Conservation (phyloP, 345 rosid species). For the Citrus trifoliata region DNA sequence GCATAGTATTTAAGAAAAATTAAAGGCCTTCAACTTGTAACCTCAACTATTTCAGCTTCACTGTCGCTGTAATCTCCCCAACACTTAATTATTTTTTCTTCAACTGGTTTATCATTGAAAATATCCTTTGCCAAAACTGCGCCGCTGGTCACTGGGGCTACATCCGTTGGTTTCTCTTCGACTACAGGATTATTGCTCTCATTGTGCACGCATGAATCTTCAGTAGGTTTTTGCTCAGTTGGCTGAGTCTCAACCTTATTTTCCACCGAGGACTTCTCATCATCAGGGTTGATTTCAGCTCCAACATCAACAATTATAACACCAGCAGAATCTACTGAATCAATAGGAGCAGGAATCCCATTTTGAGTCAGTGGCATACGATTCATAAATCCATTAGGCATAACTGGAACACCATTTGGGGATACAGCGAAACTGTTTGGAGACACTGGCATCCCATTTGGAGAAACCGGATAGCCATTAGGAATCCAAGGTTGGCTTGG, state of each 20-base stretch:
- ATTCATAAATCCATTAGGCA: slow-evolving; percentile 49
- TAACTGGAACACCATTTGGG: slow-evolving; percentile 41
- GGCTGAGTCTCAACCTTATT: slow-evolving; percentile 33
- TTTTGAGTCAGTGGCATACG: slow-evolving; percentile 40
- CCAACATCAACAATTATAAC: slow-evolving; percentile 27
- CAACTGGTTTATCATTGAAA: slow-evolving; percentile 27
- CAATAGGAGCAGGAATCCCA: slow-evolving; percentile 37
- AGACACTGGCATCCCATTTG: slow-evolving; percentile 51
- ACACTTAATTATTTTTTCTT: slow-evolving; percentile 51
- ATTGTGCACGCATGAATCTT: slow-evolving; percentile 30
- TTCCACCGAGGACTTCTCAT: slow-evolving; percentile 40
- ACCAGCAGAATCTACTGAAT: slow-evolving; percentile 38
- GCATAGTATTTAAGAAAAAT: slow-evolving; percentile 1
- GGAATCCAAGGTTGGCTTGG: slow-evolving; percentile 92
- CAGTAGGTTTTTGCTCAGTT: slow-evolving; percentile 21
- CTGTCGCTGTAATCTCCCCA: slow-evolving; percentile 86
- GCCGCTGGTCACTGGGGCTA: slow-evolving; percentile 16
- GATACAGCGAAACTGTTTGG: slow-evolving; percentile 58
- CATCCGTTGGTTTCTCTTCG: slow-evolving; percentile 26
- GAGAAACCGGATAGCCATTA: slow-evolving; percentile 69
- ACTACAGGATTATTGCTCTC: slow-evolving; percentile 29
- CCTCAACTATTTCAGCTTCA: slow-evolving; percentile 68
- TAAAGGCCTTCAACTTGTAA: slow-evolving; percentile 43
- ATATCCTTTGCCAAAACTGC: slow-evolving; percentile 30
- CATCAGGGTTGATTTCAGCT: slow-evolving; percentile 42